Evolutionary conservation across 2,329 filamentous ascomycete species (phyloP), one percentile per base, ranked within the genome.

Genomic region (Leptosphaerulina australis): DNA sequence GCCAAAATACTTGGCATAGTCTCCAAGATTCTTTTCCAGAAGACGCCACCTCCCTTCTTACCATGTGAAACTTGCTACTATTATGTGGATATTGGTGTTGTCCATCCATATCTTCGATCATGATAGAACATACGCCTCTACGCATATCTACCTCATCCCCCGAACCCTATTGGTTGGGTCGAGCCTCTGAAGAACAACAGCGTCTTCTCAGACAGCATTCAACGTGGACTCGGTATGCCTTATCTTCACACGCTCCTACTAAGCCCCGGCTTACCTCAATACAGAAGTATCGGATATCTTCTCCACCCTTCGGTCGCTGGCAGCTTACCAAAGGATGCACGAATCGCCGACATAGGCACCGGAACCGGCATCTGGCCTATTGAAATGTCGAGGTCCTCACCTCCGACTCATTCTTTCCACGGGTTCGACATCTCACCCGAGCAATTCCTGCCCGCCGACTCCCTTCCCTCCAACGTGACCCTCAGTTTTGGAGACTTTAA

Each of bases 311-410:
- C 59, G 3, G 54, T 68, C 8, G 25, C 57, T 4, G 3, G 36
- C 0, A 49, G 7, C 1, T 58, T 68, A 0, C 63, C 64, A 9
- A 20, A 41, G 6, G 55, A 61, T 29, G 63, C 67, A 4, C 55
- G 56, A 2, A 66, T 71, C 36, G 66, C 66, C 35, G 68, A 71
- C 43, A 40, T 71, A 34, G 67, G 61, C 17, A 63, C 61, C 8
- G 68, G 68, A 0, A 69, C 67, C 0, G 67, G 67, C 12, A 66
- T 69, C 35, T 71, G 66, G 67, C 56, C 64, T 14, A 51, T 50
- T 10, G 66, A 68, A 26, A 31, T 65, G 15, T 54, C 63, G 8
- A 50, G 51, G 20, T 30, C 37, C 14, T 60, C 57, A 1, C 62
- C 64, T 2, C 31, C 60, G 1, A 62, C 57, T 11, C 59, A 65